These are phyloP conservation scores for Theobroma cacao DNA, from an alignment of 345 rosid species.

Conservation along the genomic window DNA sequence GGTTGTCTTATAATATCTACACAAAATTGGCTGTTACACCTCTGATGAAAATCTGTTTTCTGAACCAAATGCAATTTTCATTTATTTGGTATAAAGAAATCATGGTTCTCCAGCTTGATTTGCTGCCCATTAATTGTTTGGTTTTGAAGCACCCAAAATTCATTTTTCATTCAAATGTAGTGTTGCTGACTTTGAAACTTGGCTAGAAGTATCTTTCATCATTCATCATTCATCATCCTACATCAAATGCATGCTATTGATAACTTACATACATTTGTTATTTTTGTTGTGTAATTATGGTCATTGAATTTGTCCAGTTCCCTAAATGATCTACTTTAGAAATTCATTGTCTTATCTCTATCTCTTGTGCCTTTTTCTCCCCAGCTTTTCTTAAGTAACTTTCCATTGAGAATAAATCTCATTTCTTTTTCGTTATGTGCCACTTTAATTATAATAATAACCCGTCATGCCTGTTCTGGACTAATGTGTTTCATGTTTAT, in stretches of 20 bases:
- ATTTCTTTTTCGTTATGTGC: background rate
- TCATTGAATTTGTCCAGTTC: background rate
- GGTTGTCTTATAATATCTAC: background rate
- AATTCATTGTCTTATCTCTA: no score
- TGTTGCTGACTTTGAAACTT: background rate
- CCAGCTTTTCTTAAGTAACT: background rate
- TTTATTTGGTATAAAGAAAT: background rate
- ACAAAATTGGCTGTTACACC: background rate
- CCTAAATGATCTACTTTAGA: no score
- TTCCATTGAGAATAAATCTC: background rate
- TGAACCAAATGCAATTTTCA: background rate
- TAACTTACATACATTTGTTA: background rate
- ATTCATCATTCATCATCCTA: background rate
- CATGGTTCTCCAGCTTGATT: background rate
- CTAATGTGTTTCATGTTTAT: slow-evolving; percentile 21
- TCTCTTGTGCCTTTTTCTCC: no score
- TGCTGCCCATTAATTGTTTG: background rate
- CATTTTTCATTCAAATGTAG: background rate
- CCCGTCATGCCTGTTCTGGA: background rate
- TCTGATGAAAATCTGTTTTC: background rate
- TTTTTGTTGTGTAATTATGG: background rate
- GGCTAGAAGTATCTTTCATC: background rate
- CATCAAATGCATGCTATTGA: background rate
- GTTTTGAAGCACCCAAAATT: background rate
- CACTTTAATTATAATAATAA: background rate